phyloP scores from a whole-genome alignment of 2,329 filamentous ascomycete genomes.

The Chalaropsis thielavioides region DNA sequence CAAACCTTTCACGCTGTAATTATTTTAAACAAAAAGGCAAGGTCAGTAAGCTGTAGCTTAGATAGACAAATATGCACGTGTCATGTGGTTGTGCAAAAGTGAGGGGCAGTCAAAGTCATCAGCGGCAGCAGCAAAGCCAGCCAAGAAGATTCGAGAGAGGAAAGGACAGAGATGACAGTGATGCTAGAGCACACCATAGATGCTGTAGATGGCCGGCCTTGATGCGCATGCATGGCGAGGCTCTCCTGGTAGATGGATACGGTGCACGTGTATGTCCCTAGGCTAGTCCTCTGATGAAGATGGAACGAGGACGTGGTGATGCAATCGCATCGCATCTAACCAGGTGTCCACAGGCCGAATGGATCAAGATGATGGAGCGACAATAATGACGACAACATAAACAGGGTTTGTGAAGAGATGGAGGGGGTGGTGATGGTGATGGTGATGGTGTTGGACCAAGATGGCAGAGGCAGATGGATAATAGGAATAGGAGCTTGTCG shows the following conservation, averaged over 20 bases:
- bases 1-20: conserved; percentile 18
- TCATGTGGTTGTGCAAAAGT: conserved; percentile 1
- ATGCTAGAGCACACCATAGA: neutral
- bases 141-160: neutral
- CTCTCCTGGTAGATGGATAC: neutral
- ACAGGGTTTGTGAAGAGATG: neutral
- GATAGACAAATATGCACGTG: conserved; percentile 1
- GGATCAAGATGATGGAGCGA: neutral
- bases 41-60: conserved; percentile 10
- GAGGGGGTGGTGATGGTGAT: neutral
- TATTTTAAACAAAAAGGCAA: neutral
- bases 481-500: conserved; percentile 2
- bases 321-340: neutral
- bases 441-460: neutral
- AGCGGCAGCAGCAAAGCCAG: neutral
- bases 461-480: conserved; percentile 11
- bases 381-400: neutral
- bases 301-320: neutral
- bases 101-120: conserved; percentile 1
- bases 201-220: neutral
- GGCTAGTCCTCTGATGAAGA: neutral
- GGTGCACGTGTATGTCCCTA: neutral
- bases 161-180: neutral
- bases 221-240: neutral
- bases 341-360: neutral